Evolutionary conservation across 129 eudicot genomes (phyloP), one percentile per base, ranked within the genome.

Genomic region (Helianthus annuus): DNA sequence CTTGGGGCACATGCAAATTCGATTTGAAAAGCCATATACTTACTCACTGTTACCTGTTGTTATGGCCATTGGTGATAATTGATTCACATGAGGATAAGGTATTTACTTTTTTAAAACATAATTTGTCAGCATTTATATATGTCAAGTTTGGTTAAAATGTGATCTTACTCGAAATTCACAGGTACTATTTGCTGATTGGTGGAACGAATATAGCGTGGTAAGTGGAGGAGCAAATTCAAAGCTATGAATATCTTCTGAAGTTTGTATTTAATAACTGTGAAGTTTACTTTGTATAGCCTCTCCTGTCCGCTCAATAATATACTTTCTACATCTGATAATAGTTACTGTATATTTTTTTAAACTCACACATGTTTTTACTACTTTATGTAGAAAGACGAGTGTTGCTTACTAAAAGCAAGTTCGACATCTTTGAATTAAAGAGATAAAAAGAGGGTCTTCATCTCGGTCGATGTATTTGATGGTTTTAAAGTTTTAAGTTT

Each of bases 161-260:
- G n/a, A 16, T 12, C 39, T 66, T 75, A 73, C 9, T 17, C 15
- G 66, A 70, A 46, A 69, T 62, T 44, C 64, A 24, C 69, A 92
- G 95, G 98, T 90, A 34, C 71, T 90, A 16, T 84, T 89, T 84
- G 98, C 88, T 12, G 98, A 94, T 68, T 94, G 98, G 98, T 94
- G 98, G 98, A 90, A 81, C 66, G 80, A 83, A 59, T 89, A 90
- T 63, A 82, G 93, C 67, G 87, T 94, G 48, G 79, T 88, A 56
- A 94, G 98, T 40, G 98, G 98, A 62, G 98, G 98, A n/a, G 97
- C 76, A 17, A 97, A 94, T 76, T 85, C 96, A 13, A 88, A 81
- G 83, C 95, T 94, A 58, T 68, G 89, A 67, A 85, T 90, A 56
- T 88, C 96, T 58, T 85, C 96, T 54, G 96, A 84, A 60, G 65